Conservation (phyloP, 2,329 filamentous ascomycete genomes). For the Talaromyces sp. region DNA sequence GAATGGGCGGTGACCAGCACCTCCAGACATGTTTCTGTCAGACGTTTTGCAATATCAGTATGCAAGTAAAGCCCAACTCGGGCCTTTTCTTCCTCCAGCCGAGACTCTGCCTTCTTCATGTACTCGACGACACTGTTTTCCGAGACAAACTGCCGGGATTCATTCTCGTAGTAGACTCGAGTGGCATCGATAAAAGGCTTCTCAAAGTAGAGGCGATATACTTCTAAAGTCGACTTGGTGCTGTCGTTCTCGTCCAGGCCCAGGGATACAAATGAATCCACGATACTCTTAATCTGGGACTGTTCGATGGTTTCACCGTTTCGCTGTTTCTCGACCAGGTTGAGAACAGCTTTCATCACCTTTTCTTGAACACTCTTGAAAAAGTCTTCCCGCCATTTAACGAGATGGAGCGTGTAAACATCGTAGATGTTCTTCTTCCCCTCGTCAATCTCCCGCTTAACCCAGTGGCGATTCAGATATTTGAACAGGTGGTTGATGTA, state of each 20-base stretch:
- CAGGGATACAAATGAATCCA: constrained; percentile 92
- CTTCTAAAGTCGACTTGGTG: constrained; percentile 88
- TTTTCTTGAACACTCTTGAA: constrained; percentile 77
- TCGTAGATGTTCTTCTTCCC: constrained; percentile 98
- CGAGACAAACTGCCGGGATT: constrained; percentile 89
- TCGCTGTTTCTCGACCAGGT: constrained; percentile 92
- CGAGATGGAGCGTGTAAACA: constrained; percentile 92
- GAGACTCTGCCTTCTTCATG: constrained; percentile 96
- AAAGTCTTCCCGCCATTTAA: constrained; percentile 89
- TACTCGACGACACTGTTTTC: constrained; percentile 98
- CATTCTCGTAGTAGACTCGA: constrained; percentile 76
- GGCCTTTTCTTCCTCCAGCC: constrained; percentile 87
- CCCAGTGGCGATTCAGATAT: constrained; percentile 97
- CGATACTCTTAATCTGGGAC: constrained; percentile 91
- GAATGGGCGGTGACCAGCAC: constrained; percentile 88
- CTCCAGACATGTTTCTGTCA: constrained; percentile 84
- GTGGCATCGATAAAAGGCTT: constrained; percentile 84
- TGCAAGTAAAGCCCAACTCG: constrained; percentile 89
- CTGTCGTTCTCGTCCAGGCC: constrained; percentile 90
- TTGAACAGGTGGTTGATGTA: constrained; percentile 96
- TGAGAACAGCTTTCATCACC: constrained; percentile 92
- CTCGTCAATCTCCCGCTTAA: constrained; percentile 97
- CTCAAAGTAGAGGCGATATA: constrained; percentile 91
- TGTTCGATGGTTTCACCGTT: constrained; percentile 98
- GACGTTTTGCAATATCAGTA: constrained; percentile 73